Evolutionary conservation across 2,329 filamentous ascomycete genomes (phyloP).

Genomic region (Albophoma yamanashiensis): DNA sequence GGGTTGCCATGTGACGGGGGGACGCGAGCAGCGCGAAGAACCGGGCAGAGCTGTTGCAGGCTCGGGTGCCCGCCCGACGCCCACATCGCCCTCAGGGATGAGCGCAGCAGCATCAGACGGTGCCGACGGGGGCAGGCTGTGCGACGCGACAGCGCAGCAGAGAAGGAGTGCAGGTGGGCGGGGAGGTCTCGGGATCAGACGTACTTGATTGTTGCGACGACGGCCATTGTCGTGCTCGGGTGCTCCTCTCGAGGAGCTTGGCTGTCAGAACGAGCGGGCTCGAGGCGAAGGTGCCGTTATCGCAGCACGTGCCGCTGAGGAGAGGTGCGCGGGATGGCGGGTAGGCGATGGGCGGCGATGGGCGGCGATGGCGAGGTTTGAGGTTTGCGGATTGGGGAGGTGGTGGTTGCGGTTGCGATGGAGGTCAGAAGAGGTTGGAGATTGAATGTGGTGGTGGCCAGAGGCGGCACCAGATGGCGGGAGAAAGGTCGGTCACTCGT

Average conservation of each 20-base stretch:
- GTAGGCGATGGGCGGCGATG: slow-evolving; percentile 1
- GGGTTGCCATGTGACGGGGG: not conserved
- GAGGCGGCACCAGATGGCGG: not conserved
- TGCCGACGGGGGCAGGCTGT: not conserved
- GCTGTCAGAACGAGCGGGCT: not conserved
- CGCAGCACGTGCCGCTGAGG: slow-evolving; percentile 12
- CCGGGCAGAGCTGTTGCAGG: not conserved
- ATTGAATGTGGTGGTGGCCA: not conserved
- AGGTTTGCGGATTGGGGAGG: slow-evolving; percentile 2
- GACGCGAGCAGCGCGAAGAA: not conserved
- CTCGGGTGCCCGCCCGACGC: not conserved
- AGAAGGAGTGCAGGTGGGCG: slow-evolving; percentile 2
- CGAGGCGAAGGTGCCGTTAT: slow-evolving; percentile 6
- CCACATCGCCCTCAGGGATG: not conserved
- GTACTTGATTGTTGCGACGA: slow-evolving; percentile 56
- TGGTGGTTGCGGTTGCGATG: not conserved
- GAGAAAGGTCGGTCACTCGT: not conserved
- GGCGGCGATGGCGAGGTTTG: not conserved
- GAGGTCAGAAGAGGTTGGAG: not conserved
- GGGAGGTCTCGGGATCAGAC: slow-evolving; percentile 16
- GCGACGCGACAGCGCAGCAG: not conserved
- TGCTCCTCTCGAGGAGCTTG: slow-evolving; percentile 27
- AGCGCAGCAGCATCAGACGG: slow-evolving; percentile 1
- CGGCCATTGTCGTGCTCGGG: slow-evolving; percentile 37
- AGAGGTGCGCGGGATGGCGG: slow-evolving; percentile 4